phyloP scores from a whole-genome alignment of 2,329 filamentous ascomycete genomes.

The Malbranchea zuffiana region DNA sequence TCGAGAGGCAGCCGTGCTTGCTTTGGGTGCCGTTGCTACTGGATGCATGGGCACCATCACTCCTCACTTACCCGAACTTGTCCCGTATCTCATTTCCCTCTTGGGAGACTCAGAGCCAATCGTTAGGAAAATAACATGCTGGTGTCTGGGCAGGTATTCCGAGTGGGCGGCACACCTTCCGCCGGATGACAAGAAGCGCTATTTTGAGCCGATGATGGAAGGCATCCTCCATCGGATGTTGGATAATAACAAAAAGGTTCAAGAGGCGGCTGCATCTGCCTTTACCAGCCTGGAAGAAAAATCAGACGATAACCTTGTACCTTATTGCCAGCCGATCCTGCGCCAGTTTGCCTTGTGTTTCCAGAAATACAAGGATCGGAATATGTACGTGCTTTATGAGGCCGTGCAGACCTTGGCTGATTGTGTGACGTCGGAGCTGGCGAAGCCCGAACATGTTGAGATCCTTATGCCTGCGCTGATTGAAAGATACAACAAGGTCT shows the following conservation, averaged over 20 bases:
- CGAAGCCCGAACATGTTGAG: constrained; percentile 67
- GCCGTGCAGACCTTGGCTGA: constrained; percentile 96
- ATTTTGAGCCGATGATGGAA: constrained; percentile 94
- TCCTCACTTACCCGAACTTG: constrained; percentile 79
- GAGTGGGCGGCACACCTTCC: constrained; percentile 77
- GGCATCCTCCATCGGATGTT: constrained; percentile 90
- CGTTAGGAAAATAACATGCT: constrained; percentile 93
- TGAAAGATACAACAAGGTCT: constrained; percentile 72
- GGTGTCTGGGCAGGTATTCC: constrained; percentile 90
- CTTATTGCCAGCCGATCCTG: constrained; percentile 82
- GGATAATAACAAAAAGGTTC: constrained; percentile 93
- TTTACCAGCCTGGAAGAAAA: constrained; percentile 96
- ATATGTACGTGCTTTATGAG: constrained; percentile 98
- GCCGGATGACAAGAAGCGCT: constrained; percentile 56
- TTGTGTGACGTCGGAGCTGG: constrained; percentile 70
- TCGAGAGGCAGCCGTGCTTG: constrained; percentile 86
- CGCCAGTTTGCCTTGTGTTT: constrained; percentile 90
- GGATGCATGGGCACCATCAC: constrained; percentile 84
- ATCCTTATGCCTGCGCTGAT: constrained; percentile 90
- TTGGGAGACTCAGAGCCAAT: constrained; percentile 78
- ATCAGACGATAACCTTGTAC: constrained; percentile 65
- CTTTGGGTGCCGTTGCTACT: constrained; percentile 86
- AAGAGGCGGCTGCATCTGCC: constrained; percentile 88
- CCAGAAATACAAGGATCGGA: constrained; percentile 90
- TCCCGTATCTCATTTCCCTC: constrained; percentile 80